Conservation (phyloP, 163 green algal genomes). For the Trebouxiophyceae sp. region DNA sequence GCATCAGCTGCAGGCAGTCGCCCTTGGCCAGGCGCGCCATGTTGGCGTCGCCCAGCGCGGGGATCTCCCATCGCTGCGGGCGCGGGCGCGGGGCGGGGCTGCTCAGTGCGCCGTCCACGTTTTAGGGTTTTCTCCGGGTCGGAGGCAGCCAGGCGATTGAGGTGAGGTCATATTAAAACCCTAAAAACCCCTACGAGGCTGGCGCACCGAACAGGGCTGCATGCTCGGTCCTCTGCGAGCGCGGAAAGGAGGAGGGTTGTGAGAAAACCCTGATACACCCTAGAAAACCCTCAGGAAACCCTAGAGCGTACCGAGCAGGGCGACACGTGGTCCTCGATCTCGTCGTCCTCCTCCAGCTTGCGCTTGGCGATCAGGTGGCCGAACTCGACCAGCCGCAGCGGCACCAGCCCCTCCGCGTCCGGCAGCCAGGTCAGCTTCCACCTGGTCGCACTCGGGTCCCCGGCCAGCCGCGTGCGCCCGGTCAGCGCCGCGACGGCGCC, state of each 20-base stretch:
- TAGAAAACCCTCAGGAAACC: too few species aligned
- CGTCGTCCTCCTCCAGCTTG: slow-evolving; percentile 87
- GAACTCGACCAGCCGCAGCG: slow-evolving; percentile 31
- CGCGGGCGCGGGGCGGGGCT: not conserved
- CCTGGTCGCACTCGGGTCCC: slow-evolving; percentile 91
- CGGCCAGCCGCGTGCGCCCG: slow-evolving; percentile 74
- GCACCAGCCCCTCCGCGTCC: slow-evolving; percentile 24
- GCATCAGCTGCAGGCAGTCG: slow-evolving; percentile 92
- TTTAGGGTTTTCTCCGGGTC: too few species aligned
- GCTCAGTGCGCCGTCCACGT: too few species aligned
- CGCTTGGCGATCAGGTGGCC: slow-evolving; percentile 55
- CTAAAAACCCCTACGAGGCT: too few species aligned
- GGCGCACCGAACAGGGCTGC: too few species aligned
- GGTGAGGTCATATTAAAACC: too few species aligned
- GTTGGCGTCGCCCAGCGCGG: slow-evolving; percentile 83
- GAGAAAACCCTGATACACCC: too few species aligned
- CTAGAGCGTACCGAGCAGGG: slow-evolving; percentile 41
- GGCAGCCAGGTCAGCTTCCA: slow-evolving; percentile 97
- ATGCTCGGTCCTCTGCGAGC: too few species aligned
- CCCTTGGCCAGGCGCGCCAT: slow-evolving; percentile 86
- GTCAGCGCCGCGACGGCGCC: slow-evolving; percentile 22
- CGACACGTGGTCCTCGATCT: slow-evolving; percentile 77
- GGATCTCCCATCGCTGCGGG: slow-evolving; percentile 32
- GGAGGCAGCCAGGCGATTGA: too few species aligned
- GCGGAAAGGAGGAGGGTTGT: too few species aligned